These are phyloP conservation scores for Periconia sp. DNA, from an alignment of 2,329 filamentous ascomycete species.

Conservation along the genomic window DNA sequence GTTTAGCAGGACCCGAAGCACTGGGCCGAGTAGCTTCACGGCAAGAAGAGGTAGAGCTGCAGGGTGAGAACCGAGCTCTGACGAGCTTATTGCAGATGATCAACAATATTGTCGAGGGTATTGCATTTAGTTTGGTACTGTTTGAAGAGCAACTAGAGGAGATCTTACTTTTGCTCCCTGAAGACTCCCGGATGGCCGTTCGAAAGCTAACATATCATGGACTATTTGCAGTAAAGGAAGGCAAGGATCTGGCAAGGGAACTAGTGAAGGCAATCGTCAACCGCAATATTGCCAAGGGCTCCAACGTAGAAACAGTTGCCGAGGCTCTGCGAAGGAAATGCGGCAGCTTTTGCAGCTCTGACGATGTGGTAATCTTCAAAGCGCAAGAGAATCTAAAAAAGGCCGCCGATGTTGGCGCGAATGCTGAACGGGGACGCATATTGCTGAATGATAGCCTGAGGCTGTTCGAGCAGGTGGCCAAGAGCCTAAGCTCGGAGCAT, in stretches of 20 bases:
- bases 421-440: conserved; percentile 76
- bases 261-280: conserved; percentile 98
- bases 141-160: conserved; percentile 94
- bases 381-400: conserved; percentile 93
- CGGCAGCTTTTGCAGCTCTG: conserved; percentile 95
- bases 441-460: conserved; percentile 87
- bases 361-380: conserved; percentile 98
- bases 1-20: conserved; percentile 87
- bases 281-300: conserved; percentile 93
- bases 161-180: conserved; percentile 78
- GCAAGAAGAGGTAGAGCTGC: conserved; percentile 88
- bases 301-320: conserved; percentile 95
- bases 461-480: conserved; percentile 87
- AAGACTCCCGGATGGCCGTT: conserved; percentile 69
- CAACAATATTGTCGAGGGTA: conserved; percentile 90
- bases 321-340: conserved; percentile 91
- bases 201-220: conserved; percentile 83
- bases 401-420: conserved; percentile 77
- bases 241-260: conserved; percentile 89
- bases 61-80: conserved; percentile 92
- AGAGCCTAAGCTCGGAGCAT: conserved; percentile 80
- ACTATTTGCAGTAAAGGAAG: conserved; percentile 79
- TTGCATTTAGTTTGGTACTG: conserved; percentile 92
- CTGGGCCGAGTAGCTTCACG: conserved; percentile 78
- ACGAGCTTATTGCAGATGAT: conserved; percentile 86